These are phyloP conservation scores for Sclerotinia borealis DNA, from an alignment of 2,329 filamentous ascomycete species.

Conservation along the genomic window DNA sequence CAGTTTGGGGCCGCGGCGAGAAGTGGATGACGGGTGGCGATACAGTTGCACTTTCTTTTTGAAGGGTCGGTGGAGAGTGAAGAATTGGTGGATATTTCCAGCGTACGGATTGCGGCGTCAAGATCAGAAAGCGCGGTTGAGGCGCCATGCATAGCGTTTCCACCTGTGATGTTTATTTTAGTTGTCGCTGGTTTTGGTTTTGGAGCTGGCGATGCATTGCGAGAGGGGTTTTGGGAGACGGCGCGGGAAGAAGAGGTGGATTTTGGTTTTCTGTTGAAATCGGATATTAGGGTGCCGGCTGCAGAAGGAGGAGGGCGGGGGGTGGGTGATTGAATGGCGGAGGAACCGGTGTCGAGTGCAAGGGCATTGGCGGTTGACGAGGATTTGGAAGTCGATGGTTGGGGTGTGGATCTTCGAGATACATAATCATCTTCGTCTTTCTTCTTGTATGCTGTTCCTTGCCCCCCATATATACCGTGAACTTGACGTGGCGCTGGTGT, in stretches of 20 bases:
- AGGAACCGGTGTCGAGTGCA: constrained; percentile 42
- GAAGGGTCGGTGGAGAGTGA: constrained; percentile 47
- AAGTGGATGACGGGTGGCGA: constrained; percentile 79
- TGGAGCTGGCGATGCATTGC: constrained; percentile 23
- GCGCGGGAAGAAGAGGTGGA: constrained; percentile 43
- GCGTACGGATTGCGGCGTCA: constrained; percentile 75
- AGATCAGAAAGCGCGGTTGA: constrained; percentile 66
- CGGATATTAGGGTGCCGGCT: constrained; percentile 75
- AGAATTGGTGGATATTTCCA: constrained; percentile 91
- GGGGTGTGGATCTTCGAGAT: constrained; percentile 37
- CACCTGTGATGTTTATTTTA: constrained; percentile 67
- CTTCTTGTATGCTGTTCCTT: constrained; percentile 69
- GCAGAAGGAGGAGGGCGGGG: constrained; percentile 48
- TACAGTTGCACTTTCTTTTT: constrained; percentile 75
- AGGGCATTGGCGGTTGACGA: constrained; percentile 28
- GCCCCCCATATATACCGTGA: constrained; percentile 52
- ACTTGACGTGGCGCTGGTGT: constrained; percentile 57
- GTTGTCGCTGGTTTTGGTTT: too few species aligned
- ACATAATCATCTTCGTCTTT: constrained; percentile 70
- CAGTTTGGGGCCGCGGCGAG: constrained; percentile 93
- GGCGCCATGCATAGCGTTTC: constrained; percentile 74
- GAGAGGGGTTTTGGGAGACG: constrained; percentile 44
- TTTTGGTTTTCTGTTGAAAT: constrained; percentile 54
- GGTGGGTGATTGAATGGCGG: constrained; percentile 43
- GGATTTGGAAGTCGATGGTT: constrained; percentile 34